A percentile compares a stretch with the other conserved stretches of the same genome.
These are phyloP conservation scores for Knoxia roxburghii DNA, from an alignment of 257 asterid genomes.

Conservation along the genomic window DNA sequence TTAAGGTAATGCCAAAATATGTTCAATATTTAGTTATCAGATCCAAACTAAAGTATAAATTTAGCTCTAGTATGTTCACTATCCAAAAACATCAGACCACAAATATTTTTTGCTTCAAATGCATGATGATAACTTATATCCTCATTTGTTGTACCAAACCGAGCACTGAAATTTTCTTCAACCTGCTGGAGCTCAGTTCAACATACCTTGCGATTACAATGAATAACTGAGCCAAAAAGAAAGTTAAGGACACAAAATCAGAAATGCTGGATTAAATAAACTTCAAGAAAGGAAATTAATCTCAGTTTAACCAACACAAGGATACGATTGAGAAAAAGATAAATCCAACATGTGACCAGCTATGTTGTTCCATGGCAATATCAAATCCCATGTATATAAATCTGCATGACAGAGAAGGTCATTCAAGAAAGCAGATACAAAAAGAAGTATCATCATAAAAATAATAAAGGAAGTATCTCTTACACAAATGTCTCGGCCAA, in stretches of 20 bases:
- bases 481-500: conserved; percentile 97
- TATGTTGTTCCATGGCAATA: conserved; percentile 96
- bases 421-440: neutral
- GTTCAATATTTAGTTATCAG: neutral
- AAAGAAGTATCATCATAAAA: neutral
- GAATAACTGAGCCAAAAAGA: conserved; percentile 51
- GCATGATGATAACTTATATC: neutral
- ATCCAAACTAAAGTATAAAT: neutral
- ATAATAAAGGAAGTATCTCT: conserved; percentile 29
- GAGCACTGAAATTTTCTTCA: neutral
- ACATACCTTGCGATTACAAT: conserved; percentile 90
- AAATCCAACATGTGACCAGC: conserved; percentile 98
- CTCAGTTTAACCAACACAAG: conserved; percentile 27
- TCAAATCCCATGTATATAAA: conserved; percentile 98
- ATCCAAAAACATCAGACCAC: neutral
- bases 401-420: conserved; percentile 38
- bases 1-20: neutral
- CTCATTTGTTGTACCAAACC: neutral
- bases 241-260: conserved; percentile 47
- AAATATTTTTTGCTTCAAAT: neutral
- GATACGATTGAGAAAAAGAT: conserved; percentile 97
- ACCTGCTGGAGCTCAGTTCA: conserved; percentile 11
- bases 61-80: neutral
- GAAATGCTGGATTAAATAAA: conserved; percentile 16
- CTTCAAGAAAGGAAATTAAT: conserved; percentile 3